phyloP scores from a whole-genome alignment of 495 filamentous ascomycete species.

The Parathielavia appendiculata region DNA sequence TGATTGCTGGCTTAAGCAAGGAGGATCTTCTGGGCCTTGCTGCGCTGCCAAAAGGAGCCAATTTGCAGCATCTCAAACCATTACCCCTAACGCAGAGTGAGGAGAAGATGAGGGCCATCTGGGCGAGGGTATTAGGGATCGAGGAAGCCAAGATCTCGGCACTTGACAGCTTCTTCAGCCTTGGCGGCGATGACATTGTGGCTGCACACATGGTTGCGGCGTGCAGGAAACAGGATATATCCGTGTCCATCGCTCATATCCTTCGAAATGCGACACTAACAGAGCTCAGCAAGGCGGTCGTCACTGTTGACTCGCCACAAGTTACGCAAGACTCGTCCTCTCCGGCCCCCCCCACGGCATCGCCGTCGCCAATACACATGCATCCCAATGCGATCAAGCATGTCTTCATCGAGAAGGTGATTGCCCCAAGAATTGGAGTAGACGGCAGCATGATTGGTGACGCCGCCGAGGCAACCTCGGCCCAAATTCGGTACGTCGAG shows the following conservation, averaged over 20 bases:
- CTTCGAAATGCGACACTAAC: conserved; percentile 35
- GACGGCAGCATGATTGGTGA: conserved; percentile 37
- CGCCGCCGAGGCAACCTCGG: conserved; percentile 39
- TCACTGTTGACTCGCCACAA: conserved; percentile 18
- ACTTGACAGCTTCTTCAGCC: conserved; percentile 40
- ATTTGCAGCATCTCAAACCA: conserved; percentile 35
- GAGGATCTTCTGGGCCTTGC: conserved; percentile 37
- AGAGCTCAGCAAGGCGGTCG: conserved; percentile 36
- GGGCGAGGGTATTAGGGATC: conserved; percentile 39
- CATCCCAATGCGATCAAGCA: conserved; percentile 25
- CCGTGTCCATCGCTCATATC: conserved; percentile 37
- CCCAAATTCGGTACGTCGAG: conserved; percentile 44
- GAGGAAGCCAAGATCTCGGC: conserved; percentile 37
- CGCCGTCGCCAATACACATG: conserved; percentile 12
- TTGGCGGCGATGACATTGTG: conserved; percentile 42
- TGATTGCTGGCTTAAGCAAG: conserved; percentile 36
- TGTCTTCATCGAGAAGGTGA: conserved; percentile 29
- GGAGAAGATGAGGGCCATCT: conserved; percentile 40
- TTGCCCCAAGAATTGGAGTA: conserved; percentile 36
- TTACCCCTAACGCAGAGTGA: conserved; percentile 41
- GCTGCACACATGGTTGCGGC: conserved; percentile 38
- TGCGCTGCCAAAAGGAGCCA: conserved; percentile 30
- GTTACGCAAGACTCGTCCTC: conserved; percentile 16
- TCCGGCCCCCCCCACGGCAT: neutral
- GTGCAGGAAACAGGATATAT: conserved; percentile 36